phyloP scores from a whole-genome alignment of 1,284 basidiomycete species.

The Irpex sp. region DNA sequence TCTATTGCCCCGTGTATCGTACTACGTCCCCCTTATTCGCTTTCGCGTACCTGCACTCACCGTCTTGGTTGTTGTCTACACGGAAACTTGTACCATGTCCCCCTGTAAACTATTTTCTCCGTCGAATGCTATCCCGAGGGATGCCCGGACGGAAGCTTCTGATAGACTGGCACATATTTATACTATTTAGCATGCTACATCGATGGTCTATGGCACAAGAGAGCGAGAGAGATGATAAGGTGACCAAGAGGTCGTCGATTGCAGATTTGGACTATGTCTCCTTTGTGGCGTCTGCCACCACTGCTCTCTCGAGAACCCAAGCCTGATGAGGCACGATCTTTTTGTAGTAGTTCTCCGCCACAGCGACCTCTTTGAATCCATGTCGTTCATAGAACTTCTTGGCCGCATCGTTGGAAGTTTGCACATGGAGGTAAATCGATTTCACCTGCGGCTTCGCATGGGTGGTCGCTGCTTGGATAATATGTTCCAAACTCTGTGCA shows the following conservation, averaged over 20 bases:
- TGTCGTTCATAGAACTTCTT: slow-evolving; percentile 77
- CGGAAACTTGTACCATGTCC: neutral
- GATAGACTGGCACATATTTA: neutral
- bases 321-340: slow-evolving; percentile 75
- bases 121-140: neutral
- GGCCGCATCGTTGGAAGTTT: slow-evolving; percentile 66
- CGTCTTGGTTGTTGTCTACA: neutral
- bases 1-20: neutral
- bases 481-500: slow-evolving; percentile 59
- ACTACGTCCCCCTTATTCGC: neutral
- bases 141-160: neutral
- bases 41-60: neutral
- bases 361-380: slow-evolving; percentile 62
- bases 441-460: slow-evolving; percentile 58
- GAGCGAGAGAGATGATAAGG: neutral
- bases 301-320: slow-evolving; percentile 69
- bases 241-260: neutral
- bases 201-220: neutral
- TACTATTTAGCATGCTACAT: slow-evolving; percentile 2
- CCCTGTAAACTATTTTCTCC: neutral
- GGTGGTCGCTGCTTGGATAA: slow-evolving; percentile 57
- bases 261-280: neutral
- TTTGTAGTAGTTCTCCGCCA: slow-evolving; percentile 77
- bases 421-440: slow-evolving; percentile 76
- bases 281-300: slow-evolving; percentile 19